Evolutionary conservation across 1,139 yeast species (phyloP).

Genomic region (Blastobotrys ciferrii): DNA sequence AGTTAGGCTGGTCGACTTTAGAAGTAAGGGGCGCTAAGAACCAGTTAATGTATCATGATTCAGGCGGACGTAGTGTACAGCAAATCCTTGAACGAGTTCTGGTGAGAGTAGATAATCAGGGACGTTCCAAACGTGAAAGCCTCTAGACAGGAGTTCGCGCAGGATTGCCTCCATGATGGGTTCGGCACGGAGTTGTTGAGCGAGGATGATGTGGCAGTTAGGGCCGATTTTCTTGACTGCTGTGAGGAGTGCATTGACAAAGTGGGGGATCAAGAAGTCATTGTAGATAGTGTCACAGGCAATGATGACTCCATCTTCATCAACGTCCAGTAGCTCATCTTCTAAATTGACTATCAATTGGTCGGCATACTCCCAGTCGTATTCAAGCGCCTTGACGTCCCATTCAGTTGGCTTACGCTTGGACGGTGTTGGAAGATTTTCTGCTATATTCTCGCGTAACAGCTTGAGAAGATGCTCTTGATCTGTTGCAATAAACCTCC

Average conservation of each 20-base stretch:
- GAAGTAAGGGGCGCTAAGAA: no score
- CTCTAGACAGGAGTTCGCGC: constrained; percentile 36
- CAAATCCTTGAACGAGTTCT: constrained; percentile 44
- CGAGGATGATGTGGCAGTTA: constrained; percentile 45
- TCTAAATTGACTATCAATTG: constrained; percentile 19
- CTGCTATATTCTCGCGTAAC: constrained; percentile 45
- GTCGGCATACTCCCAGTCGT: constrained; percentile 63
- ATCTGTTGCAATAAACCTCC: constrained; percentile 57
- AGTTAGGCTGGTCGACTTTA: no score
- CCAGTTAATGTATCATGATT: no score
- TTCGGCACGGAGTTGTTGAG: constrained; percentile 57
- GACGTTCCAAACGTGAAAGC: constrained; percentile 46
- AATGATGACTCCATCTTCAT: constrained; percentile 40
- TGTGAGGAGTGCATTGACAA: constrained; percentile 45
- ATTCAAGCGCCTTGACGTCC: constrained; percentile 47
- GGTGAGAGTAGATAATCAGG: constrained; percentile 33
- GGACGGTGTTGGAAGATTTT: constrained; percentile 33
- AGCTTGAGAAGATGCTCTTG: constrained; percentile 57
- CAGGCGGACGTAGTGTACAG: constrained; percentile 38
- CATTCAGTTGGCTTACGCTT: constrained; percentile 9
- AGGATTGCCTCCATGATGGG: constrained; percentile 52
- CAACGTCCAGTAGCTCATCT: constrained; percentile 10
- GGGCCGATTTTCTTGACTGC: constrained; percentile 34
- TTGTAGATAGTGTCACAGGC: constrained; percentile 75
- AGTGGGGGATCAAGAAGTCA: constrained; percentile 54